These are phyloP conservation scores for Puccinia horiana DNA, from an alignment of 1,284 basidiomycete genomes.

Conservation along the genomic window DNA sequence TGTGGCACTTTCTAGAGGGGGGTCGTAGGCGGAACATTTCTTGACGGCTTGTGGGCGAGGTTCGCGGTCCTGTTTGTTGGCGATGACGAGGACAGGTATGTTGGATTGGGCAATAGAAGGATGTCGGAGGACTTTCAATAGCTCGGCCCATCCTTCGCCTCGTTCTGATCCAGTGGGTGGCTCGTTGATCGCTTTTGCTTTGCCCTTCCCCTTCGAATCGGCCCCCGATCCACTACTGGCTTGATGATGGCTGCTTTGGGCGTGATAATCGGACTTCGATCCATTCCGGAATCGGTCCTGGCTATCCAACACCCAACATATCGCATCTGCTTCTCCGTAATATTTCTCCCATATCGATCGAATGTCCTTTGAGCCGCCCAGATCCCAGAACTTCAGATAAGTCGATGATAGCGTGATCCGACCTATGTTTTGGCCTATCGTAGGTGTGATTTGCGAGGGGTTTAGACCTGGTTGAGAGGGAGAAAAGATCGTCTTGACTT, in stretches of 20 bases:
- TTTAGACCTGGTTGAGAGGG: constrained; percentile 40
- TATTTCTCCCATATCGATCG: constrained; percentile 48
- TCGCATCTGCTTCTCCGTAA: constrained; percentile 43
- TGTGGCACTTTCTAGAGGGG: neutral
- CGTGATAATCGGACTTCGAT: neutral
- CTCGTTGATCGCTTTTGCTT: constrained; percentile 16
- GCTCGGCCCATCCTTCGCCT: constrained; percentile 43
- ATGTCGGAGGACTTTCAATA: constrained; percentile 36
- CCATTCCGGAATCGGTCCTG: constrained; percentile 28
- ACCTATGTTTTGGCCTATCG: constrained; percentile 47
- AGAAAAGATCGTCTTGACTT: constrained; percentile 40
- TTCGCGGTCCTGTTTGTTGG: constrained; percentile 45
- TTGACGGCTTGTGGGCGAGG: neutral
- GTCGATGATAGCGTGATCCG: constrained; percentile 36
- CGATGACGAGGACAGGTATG: constrained; percentile 40
- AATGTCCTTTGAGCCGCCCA: constrained; percentile 41
- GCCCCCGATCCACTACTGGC: neutral
- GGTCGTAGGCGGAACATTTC: neutral
- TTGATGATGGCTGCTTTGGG: neutral
- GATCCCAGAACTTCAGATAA: constrained; percentile 36
- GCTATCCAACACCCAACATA: constrained; percentile 48
- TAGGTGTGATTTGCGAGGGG: constrained; percentile 19
- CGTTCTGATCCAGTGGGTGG: neutral
- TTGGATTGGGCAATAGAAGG: constrained; percentile 27
- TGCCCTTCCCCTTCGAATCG: constrained; percentile 39